Evolutionary conservation across 2,329 filamentous ascomycete species (phyloP).

Genomic region (Aspergillus udagawae): DNA sequence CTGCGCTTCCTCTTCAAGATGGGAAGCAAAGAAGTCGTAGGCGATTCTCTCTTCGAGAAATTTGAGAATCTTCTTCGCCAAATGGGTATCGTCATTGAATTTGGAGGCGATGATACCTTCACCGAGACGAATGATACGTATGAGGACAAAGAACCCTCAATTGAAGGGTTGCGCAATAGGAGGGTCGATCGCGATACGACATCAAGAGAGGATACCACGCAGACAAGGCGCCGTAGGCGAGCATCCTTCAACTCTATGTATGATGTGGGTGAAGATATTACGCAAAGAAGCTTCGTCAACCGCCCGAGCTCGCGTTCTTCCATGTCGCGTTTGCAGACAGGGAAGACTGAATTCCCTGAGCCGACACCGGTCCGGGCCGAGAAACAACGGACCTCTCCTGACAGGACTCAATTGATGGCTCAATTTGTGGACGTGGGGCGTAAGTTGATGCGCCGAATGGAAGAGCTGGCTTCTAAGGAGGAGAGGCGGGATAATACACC

Average conservation of each 20-base stretch:
- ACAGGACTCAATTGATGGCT: constrained; percentile 35
- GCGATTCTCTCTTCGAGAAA: constrained; percentile 60
- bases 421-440: constrained; percentile 39
- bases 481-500: constrained; percentile 11
- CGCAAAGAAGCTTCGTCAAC: constrained; percentile 37
- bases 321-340: constrained; percentile 38
- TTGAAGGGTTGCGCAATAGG: constrained; percentile 20
- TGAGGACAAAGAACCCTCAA: constrained; percentile 16
- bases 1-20: constrained; percentile 76
- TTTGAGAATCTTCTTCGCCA: constrained; percentile 65
- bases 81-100: constrained; percentile 69
- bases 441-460: constrained; percentile 31
- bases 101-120: constrained; percentile 44
- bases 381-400: constrained; percentile 20
- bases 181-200: constrained; percentile 14
- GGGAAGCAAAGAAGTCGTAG: constrained; percentile 56
- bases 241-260: constrained; percentile 53
- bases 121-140: constrained; percentile 25
- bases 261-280: constrained; percentile 51
- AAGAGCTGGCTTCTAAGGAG: constrained; percentile 20
- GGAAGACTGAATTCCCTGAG: constrained; percentile 32
- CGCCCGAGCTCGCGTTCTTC: constrained; percentile 43
- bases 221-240: constrained; percentile 38
- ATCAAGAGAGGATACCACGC: constrained; percentile 26
- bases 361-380: constrained; percentile 14